Percentiles rank a stretch among this genome's conserved stretches.
These are phyloP conservation scores for Medicago arabica DNA, from an alignment of 306 rosid genomes.

Conservation along the genomic window DNA sequence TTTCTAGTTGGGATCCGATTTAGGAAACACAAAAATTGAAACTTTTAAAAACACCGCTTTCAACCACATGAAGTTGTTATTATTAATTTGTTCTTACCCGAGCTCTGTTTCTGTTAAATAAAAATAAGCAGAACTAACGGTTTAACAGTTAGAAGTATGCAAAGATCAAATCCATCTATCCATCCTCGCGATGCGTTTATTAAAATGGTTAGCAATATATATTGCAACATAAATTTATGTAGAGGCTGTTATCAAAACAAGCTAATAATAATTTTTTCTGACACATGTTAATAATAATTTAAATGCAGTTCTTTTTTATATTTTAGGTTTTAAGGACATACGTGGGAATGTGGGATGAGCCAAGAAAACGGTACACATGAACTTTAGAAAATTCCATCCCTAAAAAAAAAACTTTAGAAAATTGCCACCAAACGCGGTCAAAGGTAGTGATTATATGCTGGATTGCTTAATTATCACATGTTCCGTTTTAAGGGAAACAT, in stretches of 20 bases:
- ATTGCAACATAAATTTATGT: background rate
- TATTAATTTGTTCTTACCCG: no score
- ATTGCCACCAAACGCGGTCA: constrained; percentile 47
- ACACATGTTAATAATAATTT: background rate
- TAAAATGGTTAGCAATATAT: no score
- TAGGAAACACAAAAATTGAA: no score
- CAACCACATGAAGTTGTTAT: no score
- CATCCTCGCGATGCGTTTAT: no score
- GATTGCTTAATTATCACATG: constrained; percentile 47
- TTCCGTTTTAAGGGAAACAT: constrained; percentile 29
- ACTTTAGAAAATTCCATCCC: constrained; percentile 29
- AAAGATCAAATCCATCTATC: no score
- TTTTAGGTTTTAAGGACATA: constrained; percentile 1
- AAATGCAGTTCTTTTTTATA: background rate
- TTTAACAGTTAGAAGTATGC: no score
- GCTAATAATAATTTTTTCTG: background rate
- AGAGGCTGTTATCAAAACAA: background rate
- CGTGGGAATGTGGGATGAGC: background rate
- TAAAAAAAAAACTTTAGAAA: constrained; percentile 20
- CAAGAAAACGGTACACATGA: constrained; percentile 23
- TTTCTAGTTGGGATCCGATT: no score
- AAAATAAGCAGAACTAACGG: no score
- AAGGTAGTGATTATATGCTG: constrained; percentile 40
- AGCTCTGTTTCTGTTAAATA: no score
- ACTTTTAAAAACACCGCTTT: no score